Evolutionary conservation across 257 asterid species (phyloP), one percentile per base, ranked within the genome.

Genomic region (Coffea eugenioides): DNA sequence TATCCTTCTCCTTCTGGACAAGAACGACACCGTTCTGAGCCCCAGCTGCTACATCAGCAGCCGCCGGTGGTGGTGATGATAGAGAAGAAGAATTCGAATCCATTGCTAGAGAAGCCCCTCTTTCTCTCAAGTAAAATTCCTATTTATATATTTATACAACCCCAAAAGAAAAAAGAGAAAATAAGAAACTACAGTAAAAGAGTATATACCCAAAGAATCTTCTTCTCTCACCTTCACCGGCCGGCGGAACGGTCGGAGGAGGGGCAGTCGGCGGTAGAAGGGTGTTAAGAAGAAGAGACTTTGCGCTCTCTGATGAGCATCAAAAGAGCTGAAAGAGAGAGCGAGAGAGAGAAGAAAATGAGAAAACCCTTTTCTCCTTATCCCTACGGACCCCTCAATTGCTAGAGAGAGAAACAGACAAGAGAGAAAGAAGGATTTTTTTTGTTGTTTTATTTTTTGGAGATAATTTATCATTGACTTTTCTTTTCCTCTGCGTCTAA

Each of bases 1-100:
- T 75, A 68, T 82, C 86, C 79, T 76, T 80, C 77, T 77, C 85
- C 78, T 25, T 82, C 77, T 77, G 86, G 85, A 74, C 78, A 79
- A 66, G 31, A 1, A 82, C 84, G 82, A 68, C 84, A 57, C 57
- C 92, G 77, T 59, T 80, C 66, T 69, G 81, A 18, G 77, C 27
- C 76, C 65, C 61, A 54, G 15, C 46, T 21, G 59, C 76, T 15
- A 72, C 66, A 73, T 31, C 77, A 54, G 59, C 74, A 14, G 27
- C 43, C 18, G 39, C 69, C 56, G 34, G 45, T n/a, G 39, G 5
- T 2, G 48, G 45, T 51, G n/a, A 16, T 43, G 80, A 64, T 12
- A 45, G 27, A 13, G 80, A 67, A 64, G 80, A 76, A 27, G 80
- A 76, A 46, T 45, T 76, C 73, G 41, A 74, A 41, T 80, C 79